Percentiles rank a stretch among this genome's conserved stretches.
phyloP scores from a whole-genome alignment of 352 stramenopile species.

The Globisporangium cylindrosporum region DNA sequence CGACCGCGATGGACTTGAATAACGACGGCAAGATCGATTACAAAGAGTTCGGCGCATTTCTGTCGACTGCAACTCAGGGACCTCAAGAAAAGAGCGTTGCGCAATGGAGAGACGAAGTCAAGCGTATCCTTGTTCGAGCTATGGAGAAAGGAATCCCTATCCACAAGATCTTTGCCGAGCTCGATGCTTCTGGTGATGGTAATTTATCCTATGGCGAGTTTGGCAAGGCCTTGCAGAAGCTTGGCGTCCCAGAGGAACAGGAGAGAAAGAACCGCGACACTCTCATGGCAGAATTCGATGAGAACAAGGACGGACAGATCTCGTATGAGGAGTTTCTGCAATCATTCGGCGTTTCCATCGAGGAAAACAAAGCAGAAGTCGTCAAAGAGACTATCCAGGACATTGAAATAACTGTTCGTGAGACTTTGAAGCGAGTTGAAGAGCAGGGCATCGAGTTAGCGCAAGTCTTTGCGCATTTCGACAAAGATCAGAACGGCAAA shows the following conservation, averaged over 20 bases:
- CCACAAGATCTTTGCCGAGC: constrained; percentile 61
- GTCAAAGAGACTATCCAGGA: constrained; percentile 40
- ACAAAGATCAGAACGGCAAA: constrained; percentile 53
- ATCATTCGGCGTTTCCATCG: constrained; percentile 44
- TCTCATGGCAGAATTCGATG: constrained; percentile 54
- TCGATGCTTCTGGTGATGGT: constrained; percentile 60
- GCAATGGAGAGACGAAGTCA: constrained; percentile 46
- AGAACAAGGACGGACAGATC: constrained; percentile 56
- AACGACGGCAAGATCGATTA: constrained; percentile 46
- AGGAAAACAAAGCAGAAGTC: constrained; percentile 46
- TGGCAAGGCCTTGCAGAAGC: constrained; percentile 39
- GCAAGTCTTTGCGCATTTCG: constrained; percentile 70
- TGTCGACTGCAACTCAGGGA: constrained; percentile 10
- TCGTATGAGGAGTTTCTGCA: constrained; percentile 81
- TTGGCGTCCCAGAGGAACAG: constrained; percentile 33
- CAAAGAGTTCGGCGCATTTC: constrained; percentile 39
- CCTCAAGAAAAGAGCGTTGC: constrained; percentile 3
- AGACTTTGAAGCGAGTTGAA: constrained; percentile 48
- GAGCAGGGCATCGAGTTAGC: constrained; percentile 49
- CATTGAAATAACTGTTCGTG: constrained; percentile 35
- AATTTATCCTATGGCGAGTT: constrained; percentile 61
- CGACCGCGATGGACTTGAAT: constrained; percentile 38
- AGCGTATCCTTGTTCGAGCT: constrained; percentile 46
- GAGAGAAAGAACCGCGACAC: constrained; percentile 19
- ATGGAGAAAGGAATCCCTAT: constrained; percentile 56